A percentile compares a stretch with the other conserved stretches of the same genome.
Evolutionary conservation across 148 eudicot genomes (phyloP).

Genomic region (Beta vulgaris): DNA sequence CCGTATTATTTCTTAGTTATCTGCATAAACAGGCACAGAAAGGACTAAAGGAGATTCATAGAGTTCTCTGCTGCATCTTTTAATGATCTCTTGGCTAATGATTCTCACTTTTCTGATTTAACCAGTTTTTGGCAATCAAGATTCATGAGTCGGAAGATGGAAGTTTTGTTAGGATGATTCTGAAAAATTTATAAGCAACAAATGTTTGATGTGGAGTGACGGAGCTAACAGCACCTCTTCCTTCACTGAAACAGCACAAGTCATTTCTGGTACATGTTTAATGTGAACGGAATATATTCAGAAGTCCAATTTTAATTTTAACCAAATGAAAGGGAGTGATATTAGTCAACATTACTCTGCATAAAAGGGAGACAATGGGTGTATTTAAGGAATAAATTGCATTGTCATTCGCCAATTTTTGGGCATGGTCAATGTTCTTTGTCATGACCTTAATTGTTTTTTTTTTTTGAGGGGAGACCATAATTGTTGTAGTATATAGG

Average conservation of each 20-base stretch:
- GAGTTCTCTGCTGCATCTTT: background rate
- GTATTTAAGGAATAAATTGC: no score
- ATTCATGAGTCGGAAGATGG: background rate
- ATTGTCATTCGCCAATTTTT: no score
- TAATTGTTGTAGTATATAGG: no score
- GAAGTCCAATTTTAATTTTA: background rate
- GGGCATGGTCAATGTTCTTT: no score
- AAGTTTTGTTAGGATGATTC: background rate
- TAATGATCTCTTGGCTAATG: background rate
- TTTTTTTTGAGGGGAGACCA: no score
- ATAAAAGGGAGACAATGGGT: no score
- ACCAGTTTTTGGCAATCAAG: background rate
- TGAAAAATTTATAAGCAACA: no score
- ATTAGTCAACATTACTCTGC: no score
- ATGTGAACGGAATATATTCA: background rate
- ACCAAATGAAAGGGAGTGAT: background rate
- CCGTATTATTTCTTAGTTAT: background rate
- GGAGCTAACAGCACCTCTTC: background rate
- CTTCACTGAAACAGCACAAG: background rate
- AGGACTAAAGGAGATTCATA: background rate
- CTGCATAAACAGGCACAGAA: background rate
- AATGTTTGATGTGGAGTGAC: background rate
- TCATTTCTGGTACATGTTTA: background rate
- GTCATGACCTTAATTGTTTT: no score
- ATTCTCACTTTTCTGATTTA: background rate